Conservation (phyloP, 768 basidiomycete species). For the Kwoniella botswanensis region DNA sequence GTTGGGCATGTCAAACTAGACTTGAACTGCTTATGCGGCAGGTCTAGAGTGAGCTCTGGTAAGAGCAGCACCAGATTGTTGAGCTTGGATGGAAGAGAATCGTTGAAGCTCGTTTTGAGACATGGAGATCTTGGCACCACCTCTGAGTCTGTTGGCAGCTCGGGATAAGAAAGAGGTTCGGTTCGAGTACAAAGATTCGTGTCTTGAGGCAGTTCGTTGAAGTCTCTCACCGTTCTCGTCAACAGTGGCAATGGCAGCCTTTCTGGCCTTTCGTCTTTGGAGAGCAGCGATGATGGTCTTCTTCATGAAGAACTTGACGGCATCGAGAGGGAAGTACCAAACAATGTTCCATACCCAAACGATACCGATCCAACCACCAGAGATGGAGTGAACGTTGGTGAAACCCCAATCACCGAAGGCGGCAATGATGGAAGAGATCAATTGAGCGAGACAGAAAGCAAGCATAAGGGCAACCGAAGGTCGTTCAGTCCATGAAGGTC, state of each 20-base stretch:
- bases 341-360: conserved; percentile 91
- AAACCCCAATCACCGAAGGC: conserved; percentile 93
- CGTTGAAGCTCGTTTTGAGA: conserved; percentile 60
- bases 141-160: conserved; percentile 83
- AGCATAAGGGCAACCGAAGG: conserved; percentile 78
- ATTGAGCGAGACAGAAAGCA: conserved; percentile 92
- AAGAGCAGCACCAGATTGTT: conserved; percentile 58
- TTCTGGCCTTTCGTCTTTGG: conserved; percentile 65
- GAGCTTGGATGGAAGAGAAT: conserved; percentile 56
- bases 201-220: conserved; percentile 85
- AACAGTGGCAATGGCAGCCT: conserved; percentile 58
- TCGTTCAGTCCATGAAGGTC: conserved; percentile 57
- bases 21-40: conserved; percentile 21
- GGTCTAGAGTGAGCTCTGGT: conserved; percentile 50
- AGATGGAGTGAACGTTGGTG: conserved; percentile 77
- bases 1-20: not conserved
- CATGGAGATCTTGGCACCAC: conserved; percentile 61
- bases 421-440: conserved; percentile 93
- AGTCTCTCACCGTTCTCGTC: conserved; percentile 72
- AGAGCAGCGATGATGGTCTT: conserved; percentile 84
- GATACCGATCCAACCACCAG: conserved; percentile 95
- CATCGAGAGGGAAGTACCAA: conserved; percentile 95
- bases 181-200: conserved; percentile 92
- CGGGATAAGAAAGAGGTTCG: conserved; percentile 91
- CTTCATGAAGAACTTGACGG: conserved; percentile 96